A percentile compares a stretch with the other conserved stretches of the same genome.
These are phyloP conservation scores for Aspergillus sp. DNA, from an alignment of 2,329 filamentous ascomycete genomes.

Conservation along the genomic window DNA sequence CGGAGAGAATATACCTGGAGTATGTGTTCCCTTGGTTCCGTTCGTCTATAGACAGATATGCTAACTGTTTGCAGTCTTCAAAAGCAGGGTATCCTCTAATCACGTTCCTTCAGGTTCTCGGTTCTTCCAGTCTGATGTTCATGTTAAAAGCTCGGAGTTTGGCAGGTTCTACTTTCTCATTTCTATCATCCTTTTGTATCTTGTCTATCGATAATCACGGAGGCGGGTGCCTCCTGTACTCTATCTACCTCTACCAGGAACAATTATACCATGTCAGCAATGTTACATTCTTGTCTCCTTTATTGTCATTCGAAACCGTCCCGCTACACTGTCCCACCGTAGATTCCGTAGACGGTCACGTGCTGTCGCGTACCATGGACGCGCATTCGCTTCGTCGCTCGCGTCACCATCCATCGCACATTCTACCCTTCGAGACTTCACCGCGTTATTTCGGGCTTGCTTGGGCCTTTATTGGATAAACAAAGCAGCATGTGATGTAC, in stretches of 20 bases:
- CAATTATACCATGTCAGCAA: neutral
- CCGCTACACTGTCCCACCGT: neutral
- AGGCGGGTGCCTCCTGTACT: constrained; percentile 11
- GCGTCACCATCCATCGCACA: constrained; percentile 1
- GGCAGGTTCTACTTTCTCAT: constrained; percentile 14
- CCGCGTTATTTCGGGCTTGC: too few relatives aligned
- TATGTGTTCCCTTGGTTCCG: constrained; percentile 18
- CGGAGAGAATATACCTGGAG: constrained; percentile 95
- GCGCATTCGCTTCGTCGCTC: constrained; percentile 4
- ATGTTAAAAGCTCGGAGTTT: constrained; percentile 24
- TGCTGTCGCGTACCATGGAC: constrained; percentile 28
- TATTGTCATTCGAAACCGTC: neutral
- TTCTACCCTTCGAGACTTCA: neutral
- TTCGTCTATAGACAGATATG: neutral
- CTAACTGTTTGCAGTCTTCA: constrained; percentile 49
- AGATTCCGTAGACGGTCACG: constrained; percentile 15
- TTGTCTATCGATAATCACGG: neutral
- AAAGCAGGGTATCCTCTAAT: constrained; percentile 75
- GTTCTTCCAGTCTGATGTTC: neutral
- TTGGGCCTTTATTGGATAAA: too few relatives aligned
- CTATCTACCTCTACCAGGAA: constrained; percentile 6
- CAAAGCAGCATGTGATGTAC: too few relatives aligned
- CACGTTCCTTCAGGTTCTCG: constrained; percentile 2
- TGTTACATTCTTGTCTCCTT: neutral
- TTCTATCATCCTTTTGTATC: constrained; percentile 5